phyloP scores from a whole-genome alignment of 202 grass and related monocot species.

The Saccharum hybrid region DNA sequence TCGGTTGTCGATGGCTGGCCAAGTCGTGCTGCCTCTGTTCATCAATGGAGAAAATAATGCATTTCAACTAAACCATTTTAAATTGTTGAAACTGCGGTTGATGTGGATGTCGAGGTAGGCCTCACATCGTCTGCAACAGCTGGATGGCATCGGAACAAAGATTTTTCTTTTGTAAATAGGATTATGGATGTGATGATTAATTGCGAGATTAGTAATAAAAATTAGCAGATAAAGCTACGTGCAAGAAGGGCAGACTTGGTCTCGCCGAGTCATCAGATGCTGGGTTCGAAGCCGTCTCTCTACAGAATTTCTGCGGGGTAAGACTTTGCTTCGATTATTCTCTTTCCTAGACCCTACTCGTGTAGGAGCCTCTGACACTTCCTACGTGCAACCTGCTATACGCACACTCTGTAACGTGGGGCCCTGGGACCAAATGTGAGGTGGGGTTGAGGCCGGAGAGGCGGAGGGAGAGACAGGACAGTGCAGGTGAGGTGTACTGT shows the following conservation, averaged over 20 bases:
- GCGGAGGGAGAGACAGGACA: not conserved
- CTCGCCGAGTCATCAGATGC: no score
- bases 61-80: conserved; percentile 26
- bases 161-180: not conserved
- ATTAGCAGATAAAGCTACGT: not conserved
- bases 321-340: no score
- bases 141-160: conserved; percentile 1
- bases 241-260: no score
- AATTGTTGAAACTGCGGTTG: conserved; percentile 10
- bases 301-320: no score
- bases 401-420: not conserved
- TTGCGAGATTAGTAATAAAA: not conserved
- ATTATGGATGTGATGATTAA: not conserved
- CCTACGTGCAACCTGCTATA: not conserved
- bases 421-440: not conserved
- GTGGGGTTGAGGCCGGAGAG: not conserved
- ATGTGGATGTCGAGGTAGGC: conserved; percentile 11
- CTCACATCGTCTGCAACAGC: conserved; percentile 43
- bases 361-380: no score
- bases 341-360: no score
- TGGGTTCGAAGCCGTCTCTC: no score
- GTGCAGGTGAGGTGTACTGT: not conserved
- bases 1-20: not conserved
- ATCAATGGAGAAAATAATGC: conserved; percentile 40
- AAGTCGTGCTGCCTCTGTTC: not conserved